phyloP scores from a whole-genome alignment of 208 protist species.

The Leishmania arabica region DNA sequence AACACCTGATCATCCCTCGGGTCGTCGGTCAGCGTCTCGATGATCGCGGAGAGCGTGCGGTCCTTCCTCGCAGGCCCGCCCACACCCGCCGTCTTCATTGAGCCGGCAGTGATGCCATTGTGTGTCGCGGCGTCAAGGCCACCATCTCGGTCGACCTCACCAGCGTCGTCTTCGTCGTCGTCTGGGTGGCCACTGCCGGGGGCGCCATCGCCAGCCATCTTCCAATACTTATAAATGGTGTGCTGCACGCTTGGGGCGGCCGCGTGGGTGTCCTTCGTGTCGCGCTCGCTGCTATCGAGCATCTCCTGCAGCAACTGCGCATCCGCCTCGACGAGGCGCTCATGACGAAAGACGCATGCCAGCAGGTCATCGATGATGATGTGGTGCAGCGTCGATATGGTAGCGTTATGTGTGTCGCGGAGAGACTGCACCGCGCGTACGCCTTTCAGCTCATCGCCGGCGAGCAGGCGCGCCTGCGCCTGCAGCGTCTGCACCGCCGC shows the following conservation, averaged over 20 bases:
- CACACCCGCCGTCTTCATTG: constrained; percentile 5
- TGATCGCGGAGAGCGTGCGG: constrained; percentile 41
- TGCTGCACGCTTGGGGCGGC: constrained; percentile 40
- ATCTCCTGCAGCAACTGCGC: constrained; percentile 59
- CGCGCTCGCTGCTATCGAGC: constrained; percentile 40
- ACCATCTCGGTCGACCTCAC: not conserved
- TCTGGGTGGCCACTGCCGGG: not conserved
- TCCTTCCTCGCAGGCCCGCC: not conserved
- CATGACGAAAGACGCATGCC: constrained; percentile 76
- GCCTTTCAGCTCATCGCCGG: constrained; percentile 38
- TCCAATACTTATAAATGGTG: constrained; percentile 47
- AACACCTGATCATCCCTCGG: constrained; percentile 44
- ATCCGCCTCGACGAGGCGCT: constrained; percentile 62
- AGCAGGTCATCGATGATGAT: constrained; percentile 77
- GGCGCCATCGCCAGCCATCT: constrained; percentile 12
- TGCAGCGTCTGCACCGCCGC: constrained; percentile 61
- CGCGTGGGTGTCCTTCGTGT: constrained; percentile 21
- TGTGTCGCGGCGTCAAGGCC: not conserved
- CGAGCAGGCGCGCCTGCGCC: constrained; percentile 43
- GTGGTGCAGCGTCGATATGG: constrained; percentile 55
- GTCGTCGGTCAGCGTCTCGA: constrained; percentile 62
- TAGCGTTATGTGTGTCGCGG: constrained; percentile 57
- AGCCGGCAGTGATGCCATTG: not conserved
- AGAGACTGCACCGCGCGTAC: constrained; percentile 61
- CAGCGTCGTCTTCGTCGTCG: constrained; percentile 5